Conservation (phyloP, 371 early-diverging fungal species). For the Lichtheimia corymbifera region DNA sequence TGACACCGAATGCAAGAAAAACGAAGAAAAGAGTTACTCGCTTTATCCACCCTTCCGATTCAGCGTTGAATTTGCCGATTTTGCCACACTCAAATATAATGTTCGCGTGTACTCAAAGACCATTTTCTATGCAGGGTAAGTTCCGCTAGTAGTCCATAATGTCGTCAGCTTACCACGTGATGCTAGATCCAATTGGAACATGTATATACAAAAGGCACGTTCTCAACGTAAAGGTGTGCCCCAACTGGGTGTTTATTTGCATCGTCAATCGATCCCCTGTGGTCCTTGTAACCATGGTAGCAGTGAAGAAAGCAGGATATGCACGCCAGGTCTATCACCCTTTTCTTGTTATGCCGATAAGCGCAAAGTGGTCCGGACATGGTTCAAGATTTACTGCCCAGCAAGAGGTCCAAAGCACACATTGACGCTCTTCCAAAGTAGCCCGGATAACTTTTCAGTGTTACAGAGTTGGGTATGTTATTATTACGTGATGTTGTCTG, state of each 20-base stretch:
- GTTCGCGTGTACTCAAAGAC: constrained; percentile 48
- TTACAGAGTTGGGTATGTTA: constrained; percentile 57
- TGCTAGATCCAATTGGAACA: constrained; percentile 59
- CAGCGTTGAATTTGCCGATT: constrained; percentile 54
- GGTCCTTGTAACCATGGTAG: constrained; percentile 17
- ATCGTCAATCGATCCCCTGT: constrained; percentile 49
- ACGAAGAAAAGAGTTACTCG: constrained; percentile 26
- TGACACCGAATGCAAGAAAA: background rate
- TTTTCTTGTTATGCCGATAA: constrained; percentile 50
- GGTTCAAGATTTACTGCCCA: constrained; percentile 62
- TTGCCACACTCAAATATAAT: constrained; percentile 34
- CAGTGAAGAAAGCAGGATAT: constrained; percentile 2
- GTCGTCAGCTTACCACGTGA: background rate
- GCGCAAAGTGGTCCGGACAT: constrained; percentile 48
- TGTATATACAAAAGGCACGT: constrained; percentile 56
- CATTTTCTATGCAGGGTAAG: constrained; percentile 61
- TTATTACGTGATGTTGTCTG: background rate
- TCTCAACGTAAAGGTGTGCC: constrained; percentile 39
- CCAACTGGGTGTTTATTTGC: constrained; percentile 56
- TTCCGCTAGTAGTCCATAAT: no score
- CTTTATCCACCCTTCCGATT: constrained; percentile 60
- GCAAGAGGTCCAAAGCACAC: constrained; percentile 50
- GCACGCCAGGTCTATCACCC: constrained; percentile 17
- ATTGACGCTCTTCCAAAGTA: constrained; percentile 58
- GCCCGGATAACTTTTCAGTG: constrained; percentile 54